Percentiles rank a stretch among this genome's conserved stretches.
These are phyloP conservation scores for Biancaea sappan DNA, from an alignment of 306 rosid genomes.

Conservation along the genomic window DNA sequence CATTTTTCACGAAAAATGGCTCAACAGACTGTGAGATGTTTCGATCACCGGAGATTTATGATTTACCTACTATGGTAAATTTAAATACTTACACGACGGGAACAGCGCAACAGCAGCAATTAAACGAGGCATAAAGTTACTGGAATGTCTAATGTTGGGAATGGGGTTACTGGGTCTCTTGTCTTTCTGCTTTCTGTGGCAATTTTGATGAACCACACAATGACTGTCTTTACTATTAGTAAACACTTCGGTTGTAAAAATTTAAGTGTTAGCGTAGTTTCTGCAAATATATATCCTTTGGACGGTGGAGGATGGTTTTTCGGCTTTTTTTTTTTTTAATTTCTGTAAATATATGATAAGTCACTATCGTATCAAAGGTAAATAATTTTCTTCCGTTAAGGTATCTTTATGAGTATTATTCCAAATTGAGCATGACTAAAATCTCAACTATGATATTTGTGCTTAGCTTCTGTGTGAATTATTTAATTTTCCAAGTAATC, in stretches of 20 bases:
- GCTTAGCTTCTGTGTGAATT: neutral
- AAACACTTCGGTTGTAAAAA: neutral
- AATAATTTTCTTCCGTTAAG: neutral
- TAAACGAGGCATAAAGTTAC: conserved; percentile 25
- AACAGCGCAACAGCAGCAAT: conserved; percentile 27
- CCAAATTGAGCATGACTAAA: too few relatives aligned
- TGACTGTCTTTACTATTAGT: conserved; percentile 10
- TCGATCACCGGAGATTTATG: conserved; percentile 37
- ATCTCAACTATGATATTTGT: neutral
- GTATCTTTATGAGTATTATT: too few relatives aligned
- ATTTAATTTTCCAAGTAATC: neutral
- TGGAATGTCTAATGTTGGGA: conserved; percentile 18
- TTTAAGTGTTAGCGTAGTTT: neutral
- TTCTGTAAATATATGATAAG: neutral
- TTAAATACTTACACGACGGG: conserved; percentile 29
- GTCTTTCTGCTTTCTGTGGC: conserved; percentile 19
- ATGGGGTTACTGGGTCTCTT: conserved; percentile 23
- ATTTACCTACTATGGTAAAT: conserved; percentile 28
- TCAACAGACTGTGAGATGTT: conserved; percentile 62
- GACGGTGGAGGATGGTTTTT: neutral
- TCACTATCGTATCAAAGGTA: neutral
- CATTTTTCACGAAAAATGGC: conserved; percentile 67
- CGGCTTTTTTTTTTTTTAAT: neutral
- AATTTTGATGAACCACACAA: conserved; percentile 28
- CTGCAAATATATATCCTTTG: neutral